Conservation (phyloP, 306 rosid genomes). For the Cyamopsis tetragonoloba region DNA sequence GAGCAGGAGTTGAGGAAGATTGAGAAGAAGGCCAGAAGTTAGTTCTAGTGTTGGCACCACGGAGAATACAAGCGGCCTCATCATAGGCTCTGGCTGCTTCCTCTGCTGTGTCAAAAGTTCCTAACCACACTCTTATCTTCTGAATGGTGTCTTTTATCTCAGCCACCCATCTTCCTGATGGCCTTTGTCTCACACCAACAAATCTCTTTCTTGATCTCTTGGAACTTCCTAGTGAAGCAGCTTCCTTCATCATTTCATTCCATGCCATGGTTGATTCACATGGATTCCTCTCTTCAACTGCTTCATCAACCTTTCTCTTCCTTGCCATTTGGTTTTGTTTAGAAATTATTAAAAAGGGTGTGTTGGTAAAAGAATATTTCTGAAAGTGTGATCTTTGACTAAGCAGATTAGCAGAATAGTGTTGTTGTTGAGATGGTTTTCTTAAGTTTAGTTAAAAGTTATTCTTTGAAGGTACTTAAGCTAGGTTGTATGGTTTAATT, state of each 20-base stretch:
- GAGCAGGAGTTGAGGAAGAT: conserved; percentile 51
- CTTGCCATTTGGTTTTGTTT: conserved; percentile 46
- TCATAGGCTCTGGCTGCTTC: conserved; percentile 94
- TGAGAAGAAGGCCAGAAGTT: conserved; percentile 70
- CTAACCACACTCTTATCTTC: conserved; percentile 84
- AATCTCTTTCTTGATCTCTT: conserved; percentile 54
- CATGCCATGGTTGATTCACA: conserved; percentile 39
- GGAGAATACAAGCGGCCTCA: conserved; percentile 80
- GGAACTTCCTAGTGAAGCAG: conserved; percentile 33
- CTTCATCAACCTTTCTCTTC: conserved; percentile 53
- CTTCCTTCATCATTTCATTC: conserved; percentile 61
- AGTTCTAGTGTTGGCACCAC: conserved; percentile 77
- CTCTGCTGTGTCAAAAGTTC: conserved; percentile 82
- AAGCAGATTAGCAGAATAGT: no score
- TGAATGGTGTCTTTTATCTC: conserved; percentile 85
- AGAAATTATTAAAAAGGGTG: no score
- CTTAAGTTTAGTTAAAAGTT: neutral
- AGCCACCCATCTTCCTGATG: conserved; percentile 89
- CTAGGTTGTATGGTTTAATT: neutral
- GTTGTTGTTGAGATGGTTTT: no score
- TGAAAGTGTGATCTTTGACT: no score
- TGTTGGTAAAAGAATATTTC: no score
- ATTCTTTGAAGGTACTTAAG: neutral
- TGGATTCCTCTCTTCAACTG: conserved; percentile 31
- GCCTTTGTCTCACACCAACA: conserved; percentile 81